Conservation (phyloP, 2,329 filamentous ascomycete genomes). For the Leptosphaerulina australis region DNA sequence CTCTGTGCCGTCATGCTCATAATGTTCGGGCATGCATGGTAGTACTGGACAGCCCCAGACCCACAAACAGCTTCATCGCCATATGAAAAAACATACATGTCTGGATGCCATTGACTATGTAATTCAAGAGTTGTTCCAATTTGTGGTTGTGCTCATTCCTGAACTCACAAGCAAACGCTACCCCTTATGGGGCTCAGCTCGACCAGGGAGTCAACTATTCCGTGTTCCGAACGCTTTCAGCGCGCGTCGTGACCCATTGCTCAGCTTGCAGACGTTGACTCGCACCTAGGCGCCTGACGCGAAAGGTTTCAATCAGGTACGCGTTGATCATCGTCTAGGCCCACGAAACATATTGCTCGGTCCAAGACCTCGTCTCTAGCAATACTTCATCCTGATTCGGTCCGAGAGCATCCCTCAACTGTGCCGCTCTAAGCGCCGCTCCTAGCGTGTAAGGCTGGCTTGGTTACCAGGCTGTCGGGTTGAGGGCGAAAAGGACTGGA, state of each 20-base stretch:
- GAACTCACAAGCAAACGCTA: not conserved
- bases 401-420: constrained; percentile 11
- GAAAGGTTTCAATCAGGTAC: constrained; percentile 1
- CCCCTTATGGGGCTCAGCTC: constrained; percentile 1
- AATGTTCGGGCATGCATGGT: constrained; percentile 8
- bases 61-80: not conserved
- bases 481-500: constrained; percentile 12
- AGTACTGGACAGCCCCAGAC: not conserved
- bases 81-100: not conserved
- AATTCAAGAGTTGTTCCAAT: not conserved
- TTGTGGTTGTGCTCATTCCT: constrained; percentile 1
- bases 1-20: not conserved
- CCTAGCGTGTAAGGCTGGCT: constrained; percentile 18
- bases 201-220: not conserved
- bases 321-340: constrained; percentile 1
- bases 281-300: constrained; percentile 11
- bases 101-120: not conserved
- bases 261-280: constrained; percentile 1
- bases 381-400: constrained; percentile 9
- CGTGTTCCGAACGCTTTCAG: constrained; percentile 7
- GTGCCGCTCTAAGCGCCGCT: constrained; percentile 20
- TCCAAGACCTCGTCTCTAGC: not conserved
- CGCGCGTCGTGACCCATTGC: not conserved
- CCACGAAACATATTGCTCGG: constrained; percentile 3
- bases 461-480: constrained; percentile 12